phyloP scores from a whole-genome alignment of 805 yeast species.

The Candida krabiensis region DNA sequence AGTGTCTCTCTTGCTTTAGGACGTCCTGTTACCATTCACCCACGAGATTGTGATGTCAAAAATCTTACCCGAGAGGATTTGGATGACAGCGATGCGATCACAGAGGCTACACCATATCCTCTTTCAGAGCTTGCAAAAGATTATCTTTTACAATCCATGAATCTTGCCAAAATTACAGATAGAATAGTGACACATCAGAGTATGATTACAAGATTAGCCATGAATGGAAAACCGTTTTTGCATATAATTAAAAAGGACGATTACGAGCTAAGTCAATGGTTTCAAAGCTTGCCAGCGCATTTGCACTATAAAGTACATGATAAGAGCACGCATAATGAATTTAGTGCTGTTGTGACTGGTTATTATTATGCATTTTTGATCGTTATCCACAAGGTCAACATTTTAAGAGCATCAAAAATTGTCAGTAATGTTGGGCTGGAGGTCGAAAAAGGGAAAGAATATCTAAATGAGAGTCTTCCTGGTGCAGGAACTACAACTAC shows the following conservation, averaged over 20 bases:
- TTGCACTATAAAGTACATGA: constrained; percentile 56
- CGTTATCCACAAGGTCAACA: constrained; percentile 65
- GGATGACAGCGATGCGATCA: constrained; percentile 43
- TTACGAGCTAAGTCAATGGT: constrained; percentile 73
- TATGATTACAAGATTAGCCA: constrained; percentile 25
- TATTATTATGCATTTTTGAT: constrained; percentile 70
- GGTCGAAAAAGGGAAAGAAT: constrained; percentile 42
- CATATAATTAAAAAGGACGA: constrained; percentile 69
- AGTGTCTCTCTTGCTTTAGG: constrained; percentile 53
- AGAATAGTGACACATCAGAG: constrained; percentile 62
- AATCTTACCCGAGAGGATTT: constrained; percentile 67
- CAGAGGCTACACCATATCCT: constrained; percentile 8
- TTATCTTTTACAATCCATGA: constrained; percentile 60
- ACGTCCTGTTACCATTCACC: constrained; percentile 64
- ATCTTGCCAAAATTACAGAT: constrained; percentile 68
- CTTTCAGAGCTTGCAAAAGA: constrained; percentile 39
- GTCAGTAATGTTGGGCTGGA: constrained; percentile 34
- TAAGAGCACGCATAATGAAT: constrained; percentile 36
- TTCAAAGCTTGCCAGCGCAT: constrained; percentile 58
- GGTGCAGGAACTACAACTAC: constrained; percentile 13
- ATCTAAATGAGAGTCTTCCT: constrained; percentile 51
- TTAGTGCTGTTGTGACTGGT: constrained; percentile 58
- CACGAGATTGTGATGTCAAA: constrained; percentile 74
- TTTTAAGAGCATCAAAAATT: constrained; percentile 39
- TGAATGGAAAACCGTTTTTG: constrained; percentile 49